A percentile compares a stretch with the other conserved stretches of the same genome.
Conservation (phyloP, 164 flowering plant species). For the Chloranthus sessilifolius region DNA sequence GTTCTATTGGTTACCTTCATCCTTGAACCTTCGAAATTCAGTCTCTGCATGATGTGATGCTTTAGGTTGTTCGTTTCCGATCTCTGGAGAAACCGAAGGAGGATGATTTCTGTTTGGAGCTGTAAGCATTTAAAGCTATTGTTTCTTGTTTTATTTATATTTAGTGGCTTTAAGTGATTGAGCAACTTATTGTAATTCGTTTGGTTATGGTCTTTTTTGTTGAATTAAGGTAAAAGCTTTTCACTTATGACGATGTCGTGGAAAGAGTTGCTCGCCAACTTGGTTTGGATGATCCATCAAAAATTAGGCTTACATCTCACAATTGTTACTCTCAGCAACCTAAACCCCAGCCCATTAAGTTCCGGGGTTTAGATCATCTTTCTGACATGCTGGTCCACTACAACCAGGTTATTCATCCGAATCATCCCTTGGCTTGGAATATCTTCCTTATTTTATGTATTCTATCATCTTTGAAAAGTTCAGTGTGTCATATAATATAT, state of each 20-base stretch:
- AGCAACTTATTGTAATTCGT: too few species aligned
- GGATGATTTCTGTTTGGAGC: constrained; percentile 77
- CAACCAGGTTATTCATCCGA: constrained; percentile 65
- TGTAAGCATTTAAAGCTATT: constrained; percentile 74
- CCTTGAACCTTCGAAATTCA: too few species aligned
- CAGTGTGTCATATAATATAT: too few species aligned
- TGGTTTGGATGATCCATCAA: constrained; percentile 88
- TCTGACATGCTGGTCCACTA: constrained; percentile 89
- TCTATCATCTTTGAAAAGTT: too few species aligned
- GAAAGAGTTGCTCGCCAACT: constrained; percentile 74
- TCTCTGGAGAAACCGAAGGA: constrained; percentile 92
- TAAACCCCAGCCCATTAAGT: constrained; percentile 88
- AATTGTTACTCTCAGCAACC: constrained; percentile 97
- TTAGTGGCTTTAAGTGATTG: too few species aligned
- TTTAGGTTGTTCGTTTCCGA: constrained; percentile 84
- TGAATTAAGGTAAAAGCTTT: constrained; percentile 70
- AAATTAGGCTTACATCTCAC: constrained; percentile 87
- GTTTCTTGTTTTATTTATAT: too few species aligned
- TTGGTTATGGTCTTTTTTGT: too few species aligned
- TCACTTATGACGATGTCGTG: constrained; percentile 89
- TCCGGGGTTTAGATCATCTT: constrained; percentile 77
- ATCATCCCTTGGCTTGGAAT: too few species aligned
- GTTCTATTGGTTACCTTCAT: too few species aligned
- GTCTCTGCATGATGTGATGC: background rate
- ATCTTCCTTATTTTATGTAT: too few species aligned